These are phyloP conservation scores for Chlorella variabilis DNA, from an alignment of 163 green algal species.

Conservation along the genomic window DNA sequence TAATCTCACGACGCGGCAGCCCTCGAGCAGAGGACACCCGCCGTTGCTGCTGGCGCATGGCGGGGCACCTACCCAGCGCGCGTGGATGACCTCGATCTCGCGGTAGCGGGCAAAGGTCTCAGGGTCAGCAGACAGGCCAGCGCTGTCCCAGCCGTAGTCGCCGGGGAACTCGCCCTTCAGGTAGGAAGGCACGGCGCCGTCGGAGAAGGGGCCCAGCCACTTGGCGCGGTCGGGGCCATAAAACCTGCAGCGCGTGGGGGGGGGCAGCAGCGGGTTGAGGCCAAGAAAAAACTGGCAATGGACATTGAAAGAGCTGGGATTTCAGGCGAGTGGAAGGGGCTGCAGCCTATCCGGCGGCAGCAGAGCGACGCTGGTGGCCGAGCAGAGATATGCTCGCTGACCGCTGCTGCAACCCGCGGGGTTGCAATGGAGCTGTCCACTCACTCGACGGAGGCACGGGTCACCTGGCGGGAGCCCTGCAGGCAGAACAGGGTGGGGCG, in stretches of 20 bases:
- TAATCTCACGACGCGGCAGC: no score
- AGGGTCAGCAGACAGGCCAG: conserved; percentile 83
- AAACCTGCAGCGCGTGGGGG: neutral
- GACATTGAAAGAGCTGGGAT: no score
- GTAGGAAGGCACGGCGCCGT: conserved; percentile 39
- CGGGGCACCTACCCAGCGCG: conserved; percentile 80
- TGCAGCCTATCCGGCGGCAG: neutral
- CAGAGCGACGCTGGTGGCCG: no score
- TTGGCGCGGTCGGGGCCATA: conserved; percentile 61
- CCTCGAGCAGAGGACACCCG: no score
- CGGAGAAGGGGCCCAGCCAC: conserved; percentile 78
- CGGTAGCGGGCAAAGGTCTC: conserved; percentile 82
- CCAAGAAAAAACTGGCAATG: no score
- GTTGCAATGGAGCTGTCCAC: neutral
- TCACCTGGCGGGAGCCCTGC: conserved; percentile 3
- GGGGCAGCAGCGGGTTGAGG: neutral
- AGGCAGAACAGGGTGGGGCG: neutral
- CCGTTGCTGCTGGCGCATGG: conserved; percentile 38
- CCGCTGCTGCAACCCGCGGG: no score
- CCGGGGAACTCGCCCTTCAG: conserved; percentile 81
- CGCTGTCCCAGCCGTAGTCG: conserved; percentile 95
- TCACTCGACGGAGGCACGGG: neutral
- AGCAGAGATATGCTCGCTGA: neutral
- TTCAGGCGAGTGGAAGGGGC: no score
- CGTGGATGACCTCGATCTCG: conserved; percentile 59